phyloP scores from a whole-genome alignment of 164 flowering plant species.

The Nelumbo lutea region DNA sequence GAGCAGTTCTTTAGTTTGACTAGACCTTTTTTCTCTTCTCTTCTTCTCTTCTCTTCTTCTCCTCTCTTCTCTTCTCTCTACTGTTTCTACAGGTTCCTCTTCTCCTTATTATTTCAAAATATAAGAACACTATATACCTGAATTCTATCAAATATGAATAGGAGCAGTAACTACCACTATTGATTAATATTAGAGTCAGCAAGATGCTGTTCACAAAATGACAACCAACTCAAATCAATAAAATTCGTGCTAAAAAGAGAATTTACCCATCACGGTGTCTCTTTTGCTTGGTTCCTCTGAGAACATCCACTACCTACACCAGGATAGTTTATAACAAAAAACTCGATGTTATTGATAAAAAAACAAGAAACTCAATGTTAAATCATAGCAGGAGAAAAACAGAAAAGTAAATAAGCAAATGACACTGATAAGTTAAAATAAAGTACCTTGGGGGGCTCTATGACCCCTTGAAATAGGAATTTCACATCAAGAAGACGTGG shows the following conservation, averaged over 20 bases:
- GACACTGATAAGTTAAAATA: background rate
- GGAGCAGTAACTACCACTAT: no score
- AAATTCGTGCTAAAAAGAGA: conserved; percentile 4
- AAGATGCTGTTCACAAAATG: background rate
- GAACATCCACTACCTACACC: conserved; percentile 74
- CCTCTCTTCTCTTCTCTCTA: no score
- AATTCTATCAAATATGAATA: no score
- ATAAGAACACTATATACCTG: no score
- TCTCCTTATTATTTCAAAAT: no score
- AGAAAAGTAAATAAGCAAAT: background rate
- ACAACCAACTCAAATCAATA: background rate
- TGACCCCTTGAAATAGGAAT: conserved; percentile 63
- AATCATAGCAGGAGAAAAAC: background rate
- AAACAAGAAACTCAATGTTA: background rate
- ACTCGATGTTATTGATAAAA: background rate
- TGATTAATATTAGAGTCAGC: background rate
- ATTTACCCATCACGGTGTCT: conserved; percentile 88
- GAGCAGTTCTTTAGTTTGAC: no score
- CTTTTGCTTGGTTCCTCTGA: conserved; percentile 72
- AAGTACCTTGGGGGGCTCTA: conserved; percentile 66
- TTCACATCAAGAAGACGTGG: conserved; percentile 93
- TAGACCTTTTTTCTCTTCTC: no score
- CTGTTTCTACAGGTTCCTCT: no score
- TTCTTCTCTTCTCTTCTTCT: no score
- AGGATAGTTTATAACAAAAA: background rate